Evolutionary conservation across 352 stramenopile species (phyloP), one percentile per base, ranked within the genome.

Genomic region (Pythium biforme): DNA sequence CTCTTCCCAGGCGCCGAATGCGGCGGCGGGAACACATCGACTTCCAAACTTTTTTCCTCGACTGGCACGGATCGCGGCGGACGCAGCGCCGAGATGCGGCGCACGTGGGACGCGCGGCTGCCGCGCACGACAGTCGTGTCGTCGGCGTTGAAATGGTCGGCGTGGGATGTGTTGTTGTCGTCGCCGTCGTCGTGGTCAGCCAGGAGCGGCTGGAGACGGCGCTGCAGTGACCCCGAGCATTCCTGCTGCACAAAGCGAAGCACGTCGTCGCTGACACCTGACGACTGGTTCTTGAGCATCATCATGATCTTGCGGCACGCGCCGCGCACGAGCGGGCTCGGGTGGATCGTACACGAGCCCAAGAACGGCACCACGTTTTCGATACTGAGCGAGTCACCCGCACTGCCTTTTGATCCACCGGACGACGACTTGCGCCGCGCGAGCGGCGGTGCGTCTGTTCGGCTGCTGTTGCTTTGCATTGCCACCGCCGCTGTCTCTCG

Each of bases 301-400:
- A 55, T 45, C 69, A 90, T 75, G 33, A 90, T 75, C 51, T 78
- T 82, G 0, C 66, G 66, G 1, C 71, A 75, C 2, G 68, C 73
- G 2, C 62, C 56, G 12, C 72, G 77, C 3, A 90, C 60, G 0
- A 76, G 58, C 25, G 72, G 67, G 60, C 79, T 94, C 11, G 83
- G 71, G 27, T 90, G 81, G 0, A 74, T 73, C 47, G 77, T 71
- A 29, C 74, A 86, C 0, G 81, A 91, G 0, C 83, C 83, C 0
- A 94, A 67, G 27, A 94, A 90, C 4, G 79, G 81, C 0, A 94
- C 75, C 22, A 94, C 61, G 39, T 88, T 94, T 2, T 86, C 83
- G 20, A 91, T 66, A 8, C 68, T 70, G 3, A 94, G 62, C 0
- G 71, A 39, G 22, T 92, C 85, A 0, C 61, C 62, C 8, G 15